Evolutionary conservation across 495 filamentous ascomycete species (phyloP), one percentile per base, ranked within the genome.

Genomic region (Pyrenopolyporus hunteri): DNA sequence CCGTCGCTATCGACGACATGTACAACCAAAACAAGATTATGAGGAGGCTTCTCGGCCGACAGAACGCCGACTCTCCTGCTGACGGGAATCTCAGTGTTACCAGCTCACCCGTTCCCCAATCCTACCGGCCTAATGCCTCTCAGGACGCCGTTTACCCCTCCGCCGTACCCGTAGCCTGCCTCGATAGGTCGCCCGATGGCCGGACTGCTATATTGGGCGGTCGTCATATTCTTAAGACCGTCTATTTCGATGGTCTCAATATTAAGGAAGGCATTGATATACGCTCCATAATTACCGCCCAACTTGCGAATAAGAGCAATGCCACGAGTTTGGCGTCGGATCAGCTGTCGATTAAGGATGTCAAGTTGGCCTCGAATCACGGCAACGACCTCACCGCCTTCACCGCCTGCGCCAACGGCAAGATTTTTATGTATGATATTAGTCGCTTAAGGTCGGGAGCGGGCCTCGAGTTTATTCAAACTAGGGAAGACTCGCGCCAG

Each of bases 361-460:
- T 94, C 35, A 90, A 90, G 69, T 93, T 93, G 88, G 89, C 89
- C 26, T 82, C 82, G 33, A 66, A 69, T 14, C 66, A 68, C 19
- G 73, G 68, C 46, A 73, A 66, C 42, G 57, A 66, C 32, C 68
- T 71, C 7, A 87, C 83, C 63, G 88, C 95, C 56, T 89, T 91
- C 47, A 94, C 92, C 1, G 92, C 92, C 20, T 90, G 88, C 51
- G 87, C 87, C 46, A 92, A 89, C 74, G 92, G 92, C 54, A 91
- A 89, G 70, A 89, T 97, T 62, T 86, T 92, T 46, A 78, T 92
- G 62, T 97, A 95, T 71, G 91, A 97, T 78, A 76, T 96, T 53
- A 85, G 86, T 61, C 84, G 85, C 46, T 77, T 75, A 6, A 70
- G 72, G 0, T 46, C 66, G 23, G 79, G 78, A 2, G 45, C 85